Percentiles rank a stretch among this genome's conserved stretches.
Evolutionary conservation across 2,329 filamentous ascomycete species (phyloP).

Genomic region (Escovopsis sp.): DNA sequence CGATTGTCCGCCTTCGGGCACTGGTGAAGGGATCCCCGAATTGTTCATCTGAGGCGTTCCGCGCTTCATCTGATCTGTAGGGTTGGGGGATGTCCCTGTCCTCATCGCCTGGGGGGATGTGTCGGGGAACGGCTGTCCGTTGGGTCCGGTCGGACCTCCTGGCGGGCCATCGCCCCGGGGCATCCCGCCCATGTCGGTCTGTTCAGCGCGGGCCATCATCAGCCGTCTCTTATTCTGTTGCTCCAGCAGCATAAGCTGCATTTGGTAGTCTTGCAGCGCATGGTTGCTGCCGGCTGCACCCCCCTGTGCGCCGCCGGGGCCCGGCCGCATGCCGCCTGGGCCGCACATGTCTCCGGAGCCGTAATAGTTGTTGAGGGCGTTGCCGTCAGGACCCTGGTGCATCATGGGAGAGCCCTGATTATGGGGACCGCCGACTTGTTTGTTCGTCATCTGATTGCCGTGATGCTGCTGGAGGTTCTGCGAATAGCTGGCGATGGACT

Average conservation of each 20-base stretch:
- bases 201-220: slow-evolving; percentile 69
- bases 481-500: slow-evolving; percentile 78
- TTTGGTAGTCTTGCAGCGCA: slow-evolving; percentile 75
- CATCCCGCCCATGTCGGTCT: slow-evolving; percentile 44
- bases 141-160: slow-evolving; percentile 39
- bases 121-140: slow-evolving; percentile 50
- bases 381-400: slow-evolving; percentile 52
- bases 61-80: slow-evolving; percentile 65
- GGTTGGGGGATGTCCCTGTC: slow-evolving; percentile 60
- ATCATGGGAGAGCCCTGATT: slow-evolving; percentile 77
- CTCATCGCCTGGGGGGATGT: slow-evolving; percentile 56
- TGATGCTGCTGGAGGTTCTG: slow-evolving; percentile 74
- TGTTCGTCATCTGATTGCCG: slow-evolving; percentile 65
- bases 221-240: slow-evolving; percentile 79
- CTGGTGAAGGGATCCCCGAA: slow-evolving; percentile 53
- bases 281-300: slow-evolving; percentile 47
- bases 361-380: slow-evolving; percentile 43
- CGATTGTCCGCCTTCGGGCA: slow-evolving; percentile 54
- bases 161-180: slow-evolving; percentile 36
- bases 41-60: slow-evolving; percentile 60
- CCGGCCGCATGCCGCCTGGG: slow-evolving; percentile 43
- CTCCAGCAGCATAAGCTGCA: slow-evolving; percentile 76
- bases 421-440: slow-evolving; percentile 58
- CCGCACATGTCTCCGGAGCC: slow-evolving; percentile 46
- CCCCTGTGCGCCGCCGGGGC: slow-evolving; percentile 30